Conservation (phyloP, 306 rosid genomes). For the Chamaecrista fasciculata region DNA sequence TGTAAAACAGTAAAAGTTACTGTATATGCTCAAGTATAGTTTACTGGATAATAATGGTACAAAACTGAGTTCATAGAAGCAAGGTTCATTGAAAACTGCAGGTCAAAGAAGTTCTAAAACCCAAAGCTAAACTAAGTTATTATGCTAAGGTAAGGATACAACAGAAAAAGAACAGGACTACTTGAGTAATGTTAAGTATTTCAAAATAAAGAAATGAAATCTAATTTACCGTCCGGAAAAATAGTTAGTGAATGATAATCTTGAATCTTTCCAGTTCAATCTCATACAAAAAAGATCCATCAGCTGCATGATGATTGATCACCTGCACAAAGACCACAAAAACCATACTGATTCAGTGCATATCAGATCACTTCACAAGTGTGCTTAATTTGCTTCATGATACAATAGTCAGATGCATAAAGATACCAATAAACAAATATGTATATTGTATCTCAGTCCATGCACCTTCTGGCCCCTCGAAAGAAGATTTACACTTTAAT, state of each 20-base stretch:
- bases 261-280: background rate
- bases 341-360: constrained; percentile 1
- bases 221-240: background rate
- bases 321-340: constrained; percentile 19
- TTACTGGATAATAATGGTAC: background rate
- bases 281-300: background rate
- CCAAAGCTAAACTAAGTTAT: background rate
- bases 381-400: background rate
- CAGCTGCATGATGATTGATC: background rate
- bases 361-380: background rate
- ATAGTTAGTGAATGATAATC: background rate
- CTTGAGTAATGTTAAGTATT: background rate
- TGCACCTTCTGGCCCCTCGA: background rate
- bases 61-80: background rate
- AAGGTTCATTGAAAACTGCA: too few species aligned
- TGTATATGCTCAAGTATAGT: background rate
- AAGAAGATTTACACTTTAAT: background rate
- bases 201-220: background rate
- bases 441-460: constrained; percentile 20
- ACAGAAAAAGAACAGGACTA: background rate
- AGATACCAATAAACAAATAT: constrained; percentile 11
- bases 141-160: background rate
- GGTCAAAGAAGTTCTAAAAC: background rate
- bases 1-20: too few species aligned
- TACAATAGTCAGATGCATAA: background rate